These are phyloP conservation scores for Schizothecium vesticola DNA, from an alignment of 495 filamentous ascomycete species.

Conservation along the genomic window DNA sequence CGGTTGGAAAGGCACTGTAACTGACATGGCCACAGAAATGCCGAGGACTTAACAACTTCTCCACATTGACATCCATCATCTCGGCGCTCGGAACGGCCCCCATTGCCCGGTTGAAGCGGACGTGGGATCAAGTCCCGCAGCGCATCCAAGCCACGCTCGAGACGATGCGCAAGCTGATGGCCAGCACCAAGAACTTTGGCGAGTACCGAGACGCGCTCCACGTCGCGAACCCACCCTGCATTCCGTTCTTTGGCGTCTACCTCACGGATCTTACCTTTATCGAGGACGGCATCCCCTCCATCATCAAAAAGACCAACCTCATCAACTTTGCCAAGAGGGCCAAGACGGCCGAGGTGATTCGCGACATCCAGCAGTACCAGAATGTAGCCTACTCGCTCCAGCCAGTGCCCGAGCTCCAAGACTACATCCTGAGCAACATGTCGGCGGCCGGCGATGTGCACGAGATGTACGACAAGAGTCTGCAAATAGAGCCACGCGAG, in stretches of 20 bases:
- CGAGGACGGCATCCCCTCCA: conserved; percentile 92
- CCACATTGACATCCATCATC: conserved; percentile 96
- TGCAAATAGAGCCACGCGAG: conserved; percentile 88
- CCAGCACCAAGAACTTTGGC: conserved; percentile 95
- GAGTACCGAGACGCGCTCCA: conserved; percentile 93
- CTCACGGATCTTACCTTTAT: conserved; percentile 98
- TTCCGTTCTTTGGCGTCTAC: conserved; percentile 98
- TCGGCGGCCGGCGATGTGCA: conserved; percentile 90
- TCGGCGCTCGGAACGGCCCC: conserved; percentile 90
- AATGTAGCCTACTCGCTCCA: conserved; percentile 89
- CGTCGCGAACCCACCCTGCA: conserved; percentile 90
- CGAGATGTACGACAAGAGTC: conserved; percentile 96
- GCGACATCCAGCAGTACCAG: conserved; percentile 97
- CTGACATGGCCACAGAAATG: conserved; percentile 66
- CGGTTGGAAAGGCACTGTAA: neutral
- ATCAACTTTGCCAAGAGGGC: conserved; percentile 98
- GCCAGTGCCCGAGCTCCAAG: conserved; percentile 85
- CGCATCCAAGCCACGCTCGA: conserved; percentile 76
- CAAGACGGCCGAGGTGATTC: conserved; percentile 96
- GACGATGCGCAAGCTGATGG: conserved; percentile 90
- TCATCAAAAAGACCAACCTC: conserved; percentile 88
- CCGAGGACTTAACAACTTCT: conserved; percentile 89
- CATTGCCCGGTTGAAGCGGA: conserved; percentile 86
- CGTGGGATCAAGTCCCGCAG: conserved; percentile 89
- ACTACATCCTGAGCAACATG: conserved; percentile 95